Conservation (phyloP, 495 filamentous ascomycete genomes). For the Penicillium coffeae region DNA sequence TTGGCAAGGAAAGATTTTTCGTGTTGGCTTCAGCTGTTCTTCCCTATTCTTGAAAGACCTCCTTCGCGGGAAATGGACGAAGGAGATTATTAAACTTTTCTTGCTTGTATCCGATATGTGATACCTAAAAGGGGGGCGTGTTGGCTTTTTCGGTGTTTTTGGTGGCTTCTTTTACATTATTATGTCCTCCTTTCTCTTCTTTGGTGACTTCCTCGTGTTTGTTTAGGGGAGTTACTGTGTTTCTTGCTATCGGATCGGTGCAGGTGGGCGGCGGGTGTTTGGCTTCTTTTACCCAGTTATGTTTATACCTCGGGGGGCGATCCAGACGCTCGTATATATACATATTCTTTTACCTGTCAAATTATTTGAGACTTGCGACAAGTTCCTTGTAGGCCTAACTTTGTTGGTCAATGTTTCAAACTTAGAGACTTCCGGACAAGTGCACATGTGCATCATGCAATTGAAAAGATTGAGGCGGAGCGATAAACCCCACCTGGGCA, state of each 20-base stretch:
- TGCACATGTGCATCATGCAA: too few relatives aligned
- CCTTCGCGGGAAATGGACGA: constrained; percentile 14
- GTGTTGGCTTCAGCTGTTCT: too few relatives aligned
- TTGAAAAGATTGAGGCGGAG: too few relatives aligned
- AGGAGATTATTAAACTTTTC: constrained; percentile 13
- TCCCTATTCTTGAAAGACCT: too few relatives aligned
- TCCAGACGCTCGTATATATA: constrained; percentile 3
- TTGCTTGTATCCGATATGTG: constrained; percentile 16
- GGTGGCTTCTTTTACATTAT: constrained; percentile 8
- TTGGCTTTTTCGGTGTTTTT: constrained; percentile 35
- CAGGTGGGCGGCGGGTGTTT: constrained; percentile 15
- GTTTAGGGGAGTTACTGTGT: constrained; percentile 7
- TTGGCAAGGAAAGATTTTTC: too few relatives aligned
- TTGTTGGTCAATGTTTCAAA: too few relatives aligned
- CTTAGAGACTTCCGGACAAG: too few relatives aligned
- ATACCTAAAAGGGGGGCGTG: constrained; percentile 19
- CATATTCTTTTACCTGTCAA: constrained; percentile 1
- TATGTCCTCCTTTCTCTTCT: constrained; percentile 11
- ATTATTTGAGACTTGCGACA: neutral
- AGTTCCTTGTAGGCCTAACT: too few relatives aligned
- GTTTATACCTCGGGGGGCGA: constrained; percentile 21
- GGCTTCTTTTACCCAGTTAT: constrained; percentile 10
- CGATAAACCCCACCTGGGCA: too few relatives aligned
- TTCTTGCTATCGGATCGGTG: constrained; percentile 35
- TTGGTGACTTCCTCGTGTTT: constrained; percentile 5